phyloP scores from a whole-genome alignment of 495 filamentous ascomycete genomes.

The Pyrenopolyporus hunteri region DNA sequence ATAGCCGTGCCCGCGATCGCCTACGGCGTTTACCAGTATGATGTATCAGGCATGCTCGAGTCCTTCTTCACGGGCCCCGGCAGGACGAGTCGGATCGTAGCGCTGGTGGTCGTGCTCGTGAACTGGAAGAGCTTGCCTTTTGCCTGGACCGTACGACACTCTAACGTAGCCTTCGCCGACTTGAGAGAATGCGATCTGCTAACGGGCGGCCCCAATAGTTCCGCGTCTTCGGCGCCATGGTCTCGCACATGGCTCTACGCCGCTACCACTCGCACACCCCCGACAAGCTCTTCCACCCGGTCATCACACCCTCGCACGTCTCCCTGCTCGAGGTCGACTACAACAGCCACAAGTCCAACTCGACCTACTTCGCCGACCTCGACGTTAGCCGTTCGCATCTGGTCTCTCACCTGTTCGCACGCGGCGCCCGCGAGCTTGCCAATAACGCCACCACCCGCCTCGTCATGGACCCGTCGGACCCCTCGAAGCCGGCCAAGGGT shows the following conservation, averaged over 20 bases:
- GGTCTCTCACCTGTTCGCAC: conserved; percentile 58
- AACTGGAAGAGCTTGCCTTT: conserved; percentile 78
- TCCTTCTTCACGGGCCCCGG: conserved; percentile 59
- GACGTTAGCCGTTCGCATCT: conserved; percentile 74
- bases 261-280: conserved; percentile 48
- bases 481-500: conserved; percentile 41
- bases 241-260: conserved; percentile 59
- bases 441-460: conserved; percentile 51
- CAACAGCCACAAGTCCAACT: conserved; percentile 86
- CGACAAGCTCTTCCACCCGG: conserved; percentile 66
- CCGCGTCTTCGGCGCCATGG: conserved; percentile 67
- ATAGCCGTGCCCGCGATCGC: conserved; percentile 43
- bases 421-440: conserved; percentile 48
- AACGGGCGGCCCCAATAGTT: conserved; percentile 47
- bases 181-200: neutral
- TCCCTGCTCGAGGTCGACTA: conserved; percentile 75
- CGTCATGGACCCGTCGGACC: conserved; percentile 49
- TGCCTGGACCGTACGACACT: conserved; percentile 71
- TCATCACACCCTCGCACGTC: conserved; percentile 64
- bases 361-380: conserved; percentile 82
- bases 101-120: conserved; percentile 58
- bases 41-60: conserved; percentile 42
- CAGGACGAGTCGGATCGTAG: conserved; percentile 53
- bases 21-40: conserved; percentile 51
- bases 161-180: neutral